Base-by-base conservation (phyloP, 768 basidiomycete genomes). In the Mycena haematopus region DNA sequence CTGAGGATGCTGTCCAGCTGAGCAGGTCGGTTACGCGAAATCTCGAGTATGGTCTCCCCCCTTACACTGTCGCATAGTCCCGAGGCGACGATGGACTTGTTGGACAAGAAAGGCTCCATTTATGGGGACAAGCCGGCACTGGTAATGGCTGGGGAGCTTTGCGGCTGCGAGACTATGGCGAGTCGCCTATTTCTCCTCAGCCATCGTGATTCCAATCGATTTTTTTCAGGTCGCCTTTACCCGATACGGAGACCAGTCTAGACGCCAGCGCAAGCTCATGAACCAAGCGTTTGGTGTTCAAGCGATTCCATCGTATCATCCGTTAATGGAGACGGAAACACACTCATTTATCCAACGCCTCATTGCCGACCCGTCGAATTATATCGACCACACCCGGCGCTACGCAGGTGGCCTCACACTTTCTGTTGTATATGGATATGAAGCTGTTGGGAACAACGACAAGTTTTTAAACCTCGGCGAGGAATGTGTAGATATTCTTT, bases 51-150 rank as follows among this genome's bases (percentile, higher is more conserved):
- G 19, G 24, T 25, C 9, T 38, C n/a, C 40, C n/a, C 14, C 13
- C 38, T 54, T 15, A 42, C 40, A 13, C 11, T 11, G 4, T 44
- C 19, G 13, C 89, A 86, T 73, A 83, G 82, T 35, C 79, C 81
- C 8, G 81, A 88, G 38, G 86, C 80, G 0, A 83, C 81, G 0
- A 77, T 78, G 40, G 90, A 91, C 36, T 74, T 93, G 58, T 76
- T 93, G 65, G 90, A 92, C 58, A 88, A 84, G 69, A 82, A 85
- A 31, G 88, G 90, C 8, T 76, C 82, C 10, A 86, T 91, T 29
- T 92, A 92, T 72, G 87, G 90, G 9, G 91, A 92, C 75, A 90
- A 88, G 72, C 89, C 89, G 0, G 75, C 77, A 25, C 76, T 91
- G 24, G 79, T 88, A 46, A 92, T 93, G 91, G 78, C 76, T 15